Base-by-base conservation (phyloP, 495 filamentous ascomycete species). In the Neurospora sp. region DNA sequence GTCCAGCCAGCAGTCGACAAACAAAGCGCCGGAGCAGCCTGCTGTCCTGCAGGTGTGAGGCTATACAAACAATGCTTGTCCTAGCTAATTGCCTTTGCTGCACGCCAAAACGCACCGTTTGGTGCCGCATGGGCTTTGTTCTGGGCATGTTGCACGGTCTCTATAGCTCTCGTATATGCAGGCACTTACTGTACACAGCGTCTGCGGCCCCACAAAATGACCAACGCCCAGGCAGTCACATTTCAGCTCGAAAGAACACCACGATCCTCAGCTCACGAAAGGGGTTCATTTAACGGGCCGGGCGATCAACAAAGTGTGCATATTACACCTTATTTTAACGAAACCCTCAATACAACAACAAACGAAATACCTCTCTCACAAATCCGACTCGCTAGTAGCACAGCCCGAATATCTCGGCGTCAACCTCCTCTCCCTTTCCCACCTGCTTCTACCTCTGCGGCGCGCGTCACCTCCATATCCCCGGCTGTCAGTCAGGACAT, bases 141-240 rank as follows among this genome's bases (percentile, higher is more conserved):
- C 9, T 27, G 0, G 35, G 4, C 35, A 35, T 1, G 6, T 9
- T 6, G 4, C 47, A 59, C 0, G 2, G 47, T 59, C 10, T 8
- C 2, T 14, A 0, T 31, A 59, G 22, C 20, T 0, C 9, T 0
- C 18, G 10, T 14, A 14, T 9, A 5, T 3, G 20, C 18, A n/a
- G 10, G 4, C 47, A 16, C 47, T 61, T 16, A 22, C 22, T 22
- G 31, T 27, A 22, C 22, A 59, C 12, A 14, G 5, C 22, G 5
- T 61, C 16, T 3, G 12, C n/a, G 1, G 47, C 47, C 47, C 47
- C 47, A 31, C 22, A 31, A 20, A 61, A 61, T 61, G 53, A 61
- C 53, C 22, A 61, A 16, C 22, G 53, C 53, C 53, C 22, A 59
- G 53, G 53, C 22, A 31, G 5, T 8, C 22, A 35, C 35, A 44